Evolutionary conservation across 108 stramenopile species (phyloP).

Genomic region (Hondaea fermentalgiana): DNA sequence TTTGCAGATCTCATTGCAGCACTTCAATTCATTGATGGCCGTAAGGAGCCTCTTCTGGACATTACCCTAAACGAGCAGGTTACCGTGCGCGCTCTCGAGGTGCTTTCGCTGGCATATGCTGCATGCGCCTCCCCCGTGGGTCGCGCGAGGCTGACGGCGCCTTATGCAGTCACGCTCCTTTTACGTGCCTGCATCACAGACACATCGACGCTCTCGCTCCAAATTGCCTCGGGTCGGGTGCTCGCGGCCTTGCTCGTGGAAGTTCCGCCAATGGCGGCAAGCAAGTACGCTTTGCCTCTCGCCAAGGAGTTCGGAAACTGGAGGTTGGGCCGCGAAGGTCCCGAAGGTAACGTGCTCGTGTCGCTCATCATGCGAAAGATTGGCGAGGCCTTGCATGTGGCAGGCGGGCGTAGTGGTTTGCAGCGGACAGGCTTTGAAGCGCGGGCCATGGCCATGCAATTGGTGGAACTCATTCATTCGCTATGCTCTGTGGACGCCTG

Average conservation of each 20-base stretch:
- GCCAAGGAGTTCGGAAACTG: neutral
- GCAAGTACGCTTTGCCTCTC: neutral
- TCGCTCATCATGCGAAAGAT: neutral
- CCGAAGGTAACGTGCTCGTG: neutral
- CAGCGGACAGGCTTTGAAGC: neutral
- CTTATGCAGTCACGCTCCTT: neutral
- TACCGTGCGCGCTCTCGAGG: neutral
- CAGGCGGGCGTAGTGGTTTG: neutral
- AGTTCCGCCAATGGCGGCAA: neutral
- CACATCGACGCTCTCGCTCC: neutral
- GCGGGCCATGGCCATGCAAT: neutral
- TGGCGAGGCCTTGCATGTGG: neutral
- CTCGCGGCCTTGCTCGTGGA: neutral
- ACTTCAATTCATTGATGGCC: neutral
- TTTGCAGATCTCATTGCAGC: neutral
- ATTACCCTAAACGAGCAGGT: neutral
- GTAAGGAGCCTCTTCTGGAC: neutral
- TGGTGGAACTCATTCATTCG: neutral
- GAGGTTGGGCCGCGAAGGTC: neutral
- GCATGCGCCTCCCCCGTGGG: conserved; percentile 12
- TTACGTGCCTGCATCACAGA: neutral
- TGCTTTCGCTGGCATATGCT: neutral
- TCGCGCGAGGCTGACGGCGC: neutral
- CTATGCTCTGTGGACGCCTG: neutral
- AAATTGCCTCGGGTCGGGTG: neutral